Percentiles rank a stretch among this genome's conserved stretches.
phyloP scores from a whole-genome alignment of 768 basidiomycete genomes.

The Auricularia sp. region DNA sequence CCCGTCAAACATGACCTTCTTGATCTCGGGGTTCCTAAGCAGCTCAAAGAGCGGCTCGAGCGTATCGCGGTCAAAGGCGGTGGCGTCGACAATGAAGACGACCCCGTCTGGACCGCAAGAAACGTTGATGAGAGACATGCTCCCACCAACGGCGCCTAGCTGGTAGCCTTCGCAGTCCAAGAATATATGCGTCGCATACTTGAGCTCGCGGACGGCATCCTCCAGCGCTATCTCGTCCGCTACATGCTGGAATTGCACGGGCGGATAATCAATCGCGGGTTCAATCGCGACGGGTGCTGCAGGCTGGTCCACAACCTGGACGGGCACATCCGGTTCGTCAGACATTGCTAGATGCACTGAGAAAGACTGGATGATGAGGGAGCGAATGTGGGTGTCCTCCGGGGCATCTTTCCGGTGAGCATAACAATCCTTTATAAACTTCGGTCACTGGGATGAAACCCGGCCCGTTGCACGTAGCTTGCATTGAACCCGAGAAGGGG shows the following conservation, averaged over 20 bases:
- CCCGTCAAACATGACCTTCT: constrained; percentile 35
- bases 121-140: constrained; percentile 27
- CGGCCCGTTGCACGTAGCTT: too few relatives aligned
- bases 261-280: too few relatives aligned
- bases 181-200: constrained; percentile 13
- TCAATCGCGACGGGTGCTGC: too few relatives aligned
- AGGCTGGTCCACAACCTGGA: too few relatives aligned
- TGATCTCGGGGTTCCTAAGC: constrained; percentile 19
- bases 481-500: neutral
- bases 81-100: constrained; percentile 29
- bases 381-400: too few relatives aligned
- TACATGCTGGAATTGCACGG: neutral
- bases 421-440: too few relatives aligned
- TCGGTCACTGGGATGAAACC: too few relatives aligned
- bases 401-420: too few relatives aligned
- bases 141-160: constrained; percentile 22
- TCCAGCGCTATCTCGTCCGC: neutral
- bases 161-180: constrained; percentile 32
- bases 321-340: too few relatives aligned
- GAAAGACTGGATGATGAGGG: too few relatives aligned
- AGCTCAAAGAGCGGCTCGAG: constrained; percentile 19
- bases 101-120: constrained; percentile 21
- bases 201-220: constrained; percentile 6
- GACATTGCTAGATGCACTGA: too few relatives aligned
- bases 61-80: constrained; percentile 11